Evolutionary conservation across 2,329 filamentous ascomycete genomes (phyloP), one percentile per base, ranked within the genome.

Genomic region (Metarhizium sp.): DNA sequence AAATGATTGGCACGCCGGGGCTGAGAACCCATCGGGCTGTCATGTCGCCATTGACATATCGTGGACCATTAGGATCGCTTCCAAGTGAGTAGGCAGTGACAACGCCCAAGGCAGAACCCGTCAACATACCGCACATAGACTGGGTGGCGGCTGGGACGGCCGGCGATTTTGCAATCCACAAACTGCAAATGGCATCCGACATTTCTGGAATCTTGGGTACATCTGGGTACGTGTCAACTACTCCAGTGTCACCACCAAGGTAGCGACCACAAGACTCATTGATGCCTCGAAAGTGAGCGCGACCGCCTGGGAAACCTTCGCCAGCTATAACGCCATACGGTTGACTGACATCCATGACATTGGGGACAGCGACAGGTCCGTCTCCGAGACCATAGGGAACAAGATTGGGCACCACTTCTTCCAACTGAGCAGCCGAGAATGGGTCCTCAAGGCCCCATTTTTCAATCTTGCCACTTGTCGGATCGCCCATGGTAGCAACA

Each of bases 261-360:
- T 91, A 92, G 18, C 85, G 85, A 16, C 91, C 90, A 52, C 86
- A 81, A 70, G 85, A 83, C 70, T 95, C 90, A 50, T 85, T 83
- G 2, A 79, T 78, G 10, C 84, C 82, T 38, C 90, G 86, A 64
- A 87, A 95, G 67, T 92, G 94, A 48, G 84, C 80, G 55, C 86
- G 84, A 3, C 92, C 92, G 51, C 89, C 88, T 0, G 91, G 91
- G 55, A 87, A 90, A 2, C 90, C 92, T 73, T 96, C 90, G 3
- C 91, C 92, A 54, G 89, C 86, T 7, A 95, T 74, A 72, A 92
- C 82, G 8, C 92, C 92, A 66, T 88, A 92, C 8, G 82, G 81
- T 63, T 92, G 88, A 65, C 91, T 96, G 40, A 96, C 82, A 66
- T 96, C 92, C 87, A 96, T 92, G 40, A 88, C 81, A 64, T 96